Percentiles rank a stretch among this genome's conserved stretches.
phyloP scores from a whole-genome alignment of 2,329 filamentous ascomycete species.

The Aschersonia sp. region DNA sequence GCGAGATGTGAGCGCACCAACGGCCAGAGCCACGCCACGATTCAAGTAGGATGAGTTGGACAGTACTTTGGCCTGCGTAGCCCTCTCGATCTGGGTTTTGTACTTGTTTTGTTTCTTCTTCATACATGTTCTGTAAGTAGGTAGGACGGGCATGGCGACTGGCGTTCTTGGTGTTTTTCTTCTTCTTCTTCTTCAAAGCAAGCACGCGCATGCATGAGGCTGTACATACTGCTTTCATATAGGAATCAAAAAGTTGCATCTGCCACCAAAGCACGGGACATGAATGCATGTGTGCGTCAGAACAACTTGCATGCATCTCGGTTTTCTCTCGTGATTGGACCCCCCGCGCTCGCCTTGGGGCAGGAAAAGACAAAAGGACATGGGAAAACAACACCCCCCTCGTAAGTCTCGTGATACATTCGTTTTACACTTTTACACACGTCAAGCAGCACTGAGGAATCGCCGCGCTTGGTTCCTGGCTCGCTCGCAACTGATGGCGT shows the following conservation, averaged over 20 bases:
- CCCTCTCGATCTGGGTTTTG: background rate
- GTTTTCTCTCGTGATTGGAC: no score
- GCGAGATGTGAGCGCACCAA: slow-evolving; percentile 34
- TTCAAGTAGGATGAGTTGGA: slow-evolving; percentile 1
- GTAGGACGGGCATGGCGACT: slow-evolving; percentile 4
- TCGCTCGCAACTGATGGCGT: slow-evolving; percentile 53
- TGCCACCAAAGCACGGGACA: no score
- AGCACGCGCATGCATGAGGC: background rate
- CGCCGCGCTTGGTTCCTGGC: slow-evolving; percentile 49
- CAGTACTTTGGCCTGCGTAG: background rate
- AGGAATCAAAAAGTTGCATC: no score
- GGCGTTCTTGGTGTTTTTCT: slow-evolving; percentile 1
- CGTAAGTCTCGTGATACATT: background rate
- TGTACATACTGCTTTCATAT: background rate
- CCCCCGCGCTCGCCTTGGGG: no score
- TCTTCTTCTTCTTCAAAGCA: background rate
- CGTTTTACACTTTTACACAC: background rate
- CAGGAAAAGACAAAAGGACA: background rate
- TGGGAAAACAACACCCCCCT: background rate
- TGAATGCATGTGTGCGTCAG: no score
- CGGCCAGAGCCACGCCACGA: slow-evolving; percentile 8
- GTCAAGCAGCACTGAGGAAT: slow-evolving; percentile 36
- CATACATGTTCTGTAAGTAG: background rate
- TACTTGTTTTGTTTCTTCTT: background rate
- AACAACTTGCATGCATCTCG: no score